Conservation (phyloP, 2,329 filamentous ascomycete genomes). For the Colletotrichum truncatum region DNA sequence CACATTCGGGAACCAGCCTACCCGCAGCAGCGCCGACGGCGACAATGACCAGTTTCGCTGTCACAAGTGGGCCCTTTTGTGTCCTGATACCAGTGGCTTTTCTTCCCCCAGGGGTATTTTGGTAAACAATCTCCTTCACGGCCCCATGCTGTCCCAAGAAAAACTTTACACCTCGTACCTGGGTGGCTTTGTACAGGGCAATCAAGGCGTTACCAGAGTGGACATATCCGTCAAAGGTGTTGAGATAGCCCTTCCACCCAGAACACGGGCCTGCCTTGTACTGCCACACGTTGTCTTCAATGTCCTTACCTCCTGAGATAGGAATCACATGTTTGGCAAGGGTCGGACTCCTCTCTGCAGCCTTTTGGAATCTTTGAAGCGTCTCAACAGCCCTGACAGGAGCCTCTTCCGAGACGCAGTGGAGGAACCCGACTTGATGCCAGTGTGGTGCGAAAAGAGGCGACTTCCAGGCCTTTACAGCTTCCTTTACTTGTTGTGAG, state of each 20-base stretch:
- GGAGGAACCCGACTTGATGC: conserved; percentile 50
- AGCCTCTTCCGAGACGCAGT: conserved; percentile 57
- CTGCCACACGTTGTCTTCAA: conserved; percentile 55
- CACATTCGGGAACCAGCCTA: conserved; percentile 57
- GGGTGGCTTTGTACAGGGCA: conserved; percentile 53
- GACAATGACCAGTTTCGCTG: conserved; percentile 51
- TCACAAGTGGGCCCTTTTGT: conserved; percentile 30
- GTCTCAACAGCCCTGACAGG: conserved; percentile 57
- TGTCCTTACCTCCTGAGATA: conserved; percentile 46
- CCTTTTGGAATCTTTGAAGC: conserved; percentile 50
- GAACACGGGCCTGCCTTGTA: conserved; percentile 53
- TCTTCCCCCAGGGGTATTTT: conserved; percentile 15
- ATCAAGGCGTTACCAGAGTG: conserved; percentile 62
- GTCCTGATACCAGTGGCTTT: conserved; percentile 8
- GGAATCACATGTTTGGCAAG: conserved; percentile 30
- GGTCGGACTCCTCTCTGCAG: conserved; percentile 48
- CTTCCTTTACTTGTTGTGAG: conserved; percentile 47
- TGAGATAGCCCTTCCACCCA: conserved; percentile 68
- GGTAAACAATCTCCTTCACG: conserved; percentile 36
- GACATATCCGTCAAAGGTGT: conserved; percentile 65
- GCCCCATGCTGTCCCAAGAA: conserved; percentile 38
- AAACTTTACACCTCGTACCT: conserved; percentile 49
- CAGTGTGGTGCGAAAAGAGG: conserved; percentile 64
- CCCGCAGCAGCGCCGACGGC: conserved; percentile 60
- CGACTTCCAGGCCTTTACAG: conserved; percentile 60